phyloP scores from a whole-genome alignment of 1,284 basidiomycete species.

The Farysia itapuensis region DNA sequence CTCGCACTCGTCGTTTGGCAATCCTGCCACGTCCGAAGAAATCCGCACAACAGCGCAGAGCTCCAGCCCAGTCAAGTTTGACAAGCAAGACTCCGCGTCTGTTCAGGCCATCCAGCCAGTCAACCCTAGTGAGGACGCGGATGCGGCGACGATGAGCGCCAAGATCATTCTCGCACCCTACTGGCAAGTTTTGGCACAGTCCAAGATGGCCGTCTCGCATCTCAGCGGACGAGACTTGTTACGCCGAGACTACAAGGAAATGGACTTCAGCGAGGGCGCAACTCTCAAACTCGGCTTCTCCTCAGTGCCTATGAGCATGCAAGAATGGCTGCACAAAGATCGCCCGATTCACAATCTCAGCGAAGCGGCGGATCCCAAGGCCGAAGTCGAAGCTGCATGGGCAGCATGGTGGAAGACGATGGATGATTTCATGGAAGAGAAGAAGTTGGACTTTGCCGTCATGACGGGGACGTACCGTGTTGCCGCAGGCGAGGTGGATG shows the following conservation, averaged over 20 bases:
- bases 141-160: conserved; percentile 20
- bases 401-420: conserved; percentile 39
- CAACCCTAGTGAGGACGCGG: conserved; percentile 19
- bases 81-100: neutral
- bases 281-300: conserved; percentile 36
- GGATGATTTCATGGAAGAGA: conserved; percentile 38
- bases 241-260: conserved; percentile 82
- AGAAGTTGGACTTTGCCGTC: conserved; percentile 39
- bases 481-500: conserved; percentile 22
- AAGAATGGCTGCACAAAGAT: conserved; percentile 44
- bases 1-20: conserved; percentile 36
- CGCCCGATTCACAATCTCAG: conserved; percentile 1
- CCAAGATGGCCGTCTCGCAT: conserved; percentile 73
- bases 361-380: conserved; percentile 11
- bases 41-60: conserved; percentile 12
- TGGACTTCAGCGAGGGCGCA: conserved; percentile 6
- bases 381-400: conserved; percentile 38
- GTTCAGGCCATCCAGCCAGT: conserved; percentile 17
- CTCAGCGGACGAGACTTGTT: conserved; percentile 76
- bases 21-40: conserved; percentile 7
- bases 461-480: conserved; percentile 44
- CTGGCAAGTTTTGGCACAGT: conserved; percentile 64
- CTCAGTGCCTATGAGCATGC: conserved; percentile 42
- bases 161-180: conserved; percentile 61
- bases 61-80: conserved; percentile 14